Percentiles rank a stretch among this genome's conserved stretches.
Evolutionary conservation across 148 eudicot genomes (phyloP).

Genomic region (Tetragonia tetragonoides): DNA sequence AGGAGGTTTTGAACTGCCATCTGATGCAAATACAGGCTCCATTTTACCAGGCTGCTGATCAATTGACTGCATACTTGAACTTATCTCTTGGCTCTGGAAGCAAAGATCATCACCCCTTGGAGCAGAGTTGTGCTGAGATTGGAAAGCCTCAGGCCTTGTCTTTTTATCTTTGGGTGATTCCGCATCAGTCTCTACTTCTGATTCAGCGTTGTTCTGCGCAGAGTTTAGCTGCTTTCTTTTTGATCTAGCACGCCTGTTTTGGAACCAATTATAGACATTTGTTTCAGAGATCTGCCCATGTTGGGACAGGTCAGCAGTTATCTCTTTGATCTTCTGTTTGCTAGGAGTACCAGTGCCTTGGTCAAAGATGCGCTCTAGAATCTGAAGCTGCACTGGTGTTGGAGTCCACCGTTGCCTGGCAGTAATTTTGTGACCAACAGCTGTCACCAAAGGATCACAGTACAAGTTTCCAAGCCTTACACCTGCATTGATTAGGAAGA

Average conservation of each 20-base stretch:
- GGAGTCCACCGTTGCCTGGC: constrained; percentile 93
- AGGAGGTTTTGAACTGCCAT: constrained; percentile 44
- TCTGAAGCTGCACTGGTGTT: constrained; percentile 81
- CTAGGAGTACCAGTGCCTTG: constrained; percentile 87
- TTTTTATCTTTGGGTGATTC: constrained; percentile 78
- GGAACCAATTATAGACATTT: constrained; percentile 95
- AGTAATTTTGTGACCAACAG: constrained; percentile 64
- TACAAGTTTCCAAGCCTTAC: constrained; percentile 73
- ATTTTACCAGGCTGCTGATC: constrained; percentile 47
- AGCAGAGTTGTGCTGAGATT: constrained; percentile 37
- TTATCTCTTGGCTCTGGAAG: constrained; percentile 63
- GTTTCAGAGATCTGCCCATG: constrained; percentile 92
- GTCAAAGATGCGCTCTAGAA: constrained; percentile 79
- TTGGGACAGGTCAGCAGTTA: constrained; percentile 67
- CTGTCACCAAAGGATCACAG: constrained; percentile 68
- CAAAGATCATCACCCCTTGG: constrained; percentile 51
- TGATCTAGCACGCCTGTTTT: constrained; percentile 89
- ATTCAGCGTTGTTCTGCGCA: constrained; percentile 61
- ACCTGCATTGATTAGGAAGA: constrained; percentile 38
- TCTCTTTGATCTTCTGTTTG: constrained; percentile 92
- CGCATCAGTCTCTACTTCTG: constrained; percentile 77
- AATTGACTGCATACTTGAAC: constrained; percentile 46
- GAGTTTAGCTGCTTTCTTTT: constrained; percentile 71
- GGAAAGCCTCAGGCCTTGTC: constrained; percentile 68
- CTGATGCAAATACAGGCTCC: constrained; percentile 50